These are phyloP conservation scores for Aspergillus cavernicola DNA, from an alignment of 495 filamentous ascomycete genomes.

Conservation along the genomic window DNA sequence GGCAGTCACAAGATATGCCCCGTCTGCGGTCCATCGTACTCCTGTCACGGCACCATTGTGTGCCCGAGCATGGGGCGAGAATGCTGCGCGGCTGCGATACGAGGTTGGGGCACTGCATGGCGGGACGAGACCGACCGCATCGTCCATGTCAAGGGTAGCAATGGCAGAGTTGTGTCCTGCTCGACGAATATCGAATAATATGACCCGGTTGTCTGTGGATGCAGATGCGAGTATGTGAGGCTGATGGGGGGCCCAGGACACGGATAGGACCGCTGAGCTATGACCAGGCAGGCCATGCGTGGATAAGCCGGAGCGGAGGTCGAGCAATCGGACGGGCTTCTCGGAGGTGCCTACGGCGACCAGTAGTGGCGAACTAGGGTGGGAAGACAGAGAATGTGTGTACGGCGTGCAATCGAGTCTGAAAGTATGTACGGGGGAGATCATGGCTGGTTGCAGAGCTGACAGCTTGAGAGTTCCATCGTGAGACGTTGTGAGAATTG, in stretches of 20 bases:
- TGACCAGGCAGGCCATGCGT: conserved; percentile 78
- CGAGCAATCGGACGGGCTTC: conserved; percentile 73
- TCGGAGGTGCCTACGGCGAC: conserved; percentile 83
- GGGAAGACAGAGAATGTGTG: conserved; percentile 69
- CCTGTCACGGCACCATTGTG: conserved; percentile 79
- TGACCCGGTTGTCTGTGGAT: conserved; percentile 65
- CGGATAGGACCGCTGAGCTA: conserved; percentile 63
- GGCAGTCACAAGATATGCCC: conserved; percentile 66
- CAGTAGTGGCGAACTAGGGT: conserved; percentile 64
- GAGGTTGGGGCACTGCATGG: conserved; percentile 22
- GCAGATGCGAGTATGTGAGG: conserved; percentile 78
- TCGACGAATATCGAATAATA: conserved; percentile 8
- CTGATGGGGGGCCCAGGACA: conserved; percentile 74
- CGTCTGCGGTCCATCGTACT: conserved; percentile 76
- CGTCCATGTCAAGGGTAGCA: conserved; percentile 74
- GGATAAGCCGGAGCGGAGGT: conserved; percentile 70
- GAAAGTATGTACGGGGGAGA: conserved; percentile 59
- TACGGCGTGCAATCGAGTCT: conserved; percentile 68
- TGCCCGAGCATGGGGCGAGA: conserved; percentile 52
- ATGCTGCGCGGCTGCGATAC: conserved; percentile 40
- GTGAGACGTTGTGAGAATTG: conserved; percentile 80
- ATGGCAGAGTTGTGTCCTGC: conserved; percentile 57
- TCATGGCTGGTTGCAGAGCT: conserved; percentile 52
- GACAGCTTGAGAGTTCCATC: conserved; percentile 82
- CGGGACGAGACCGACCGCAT: conserved; percentile 57